Evolutionary conservation across 2,329 filamentous ascomycete species (phyloP).

Genomic region (Aureobasidium vineae): DNA sequence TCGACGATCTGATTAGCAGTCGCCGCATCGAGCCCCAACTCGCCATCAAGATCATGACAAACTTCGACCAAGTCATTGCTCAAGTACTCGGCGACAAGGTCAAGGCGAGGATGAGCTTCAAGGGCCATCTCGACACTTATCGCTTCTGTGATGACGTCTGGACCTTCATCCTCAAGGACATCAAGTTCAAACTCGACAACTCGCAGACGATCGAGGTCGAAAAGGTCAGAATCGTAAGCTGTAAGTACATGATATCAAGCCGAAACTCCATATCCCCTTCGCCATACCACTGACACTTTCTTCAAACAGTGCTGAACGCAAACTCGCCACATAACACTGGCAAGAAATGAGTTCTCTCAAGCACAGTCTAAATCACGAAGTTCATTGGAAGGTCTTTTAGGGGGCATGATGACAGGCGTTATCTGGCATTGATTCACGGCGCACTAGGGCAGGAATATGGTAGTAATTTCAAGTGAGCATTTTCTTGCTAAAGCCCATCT

Average conservation of each 20-base stretch:
- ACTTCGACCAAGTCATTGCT: constrained; percentile 91
- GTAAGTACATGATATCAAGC: too few relatives aligned
- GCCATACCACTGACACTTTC: too few relatives aligned
- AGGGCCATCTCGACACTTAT: constrained; percentile 95
- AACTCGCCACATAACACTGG: constrained; percentile 9
- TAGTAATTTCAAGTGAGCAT: neutral
- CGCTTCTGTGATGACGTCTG: constrained; percentile 99
- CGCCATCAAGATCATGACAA: constrained; percentile 95
- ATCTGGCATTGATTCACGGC: neutral
- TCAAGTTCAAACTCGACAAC: constrained; percentile 97
- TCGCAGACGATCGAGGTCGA: constrained; percentile 71
- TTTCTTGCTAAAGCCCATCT: neutral
- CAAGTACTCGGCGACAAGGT: constrained; percentile 91
- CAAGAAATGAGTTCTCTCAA: neutral
- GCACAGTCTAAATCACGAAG: neutral
- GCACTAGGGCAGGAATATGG: neutral
- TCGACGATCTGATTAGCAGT: constrained; percentile 93
- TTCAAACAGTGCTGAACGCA: neutral
- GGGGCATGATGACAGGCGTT: neutral
- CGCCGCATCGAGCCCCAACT: constrained; percentile 96
- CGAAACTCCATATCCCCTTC: too few relatives aligned
- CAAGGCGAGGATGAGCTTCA: constrained; percentile 68
- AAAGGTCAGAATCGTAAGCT: constrained; percentile 98
- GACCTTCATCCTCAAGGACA: constrained; percentile 98
- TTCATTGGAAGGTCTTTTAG: neutral